Evolutionary conservation across 2,329 filamentous ascomycete genomes (phyloP), one percentile per base, ranked within the genome.

Genomic region (Calonectria henricotiae): DNA sequence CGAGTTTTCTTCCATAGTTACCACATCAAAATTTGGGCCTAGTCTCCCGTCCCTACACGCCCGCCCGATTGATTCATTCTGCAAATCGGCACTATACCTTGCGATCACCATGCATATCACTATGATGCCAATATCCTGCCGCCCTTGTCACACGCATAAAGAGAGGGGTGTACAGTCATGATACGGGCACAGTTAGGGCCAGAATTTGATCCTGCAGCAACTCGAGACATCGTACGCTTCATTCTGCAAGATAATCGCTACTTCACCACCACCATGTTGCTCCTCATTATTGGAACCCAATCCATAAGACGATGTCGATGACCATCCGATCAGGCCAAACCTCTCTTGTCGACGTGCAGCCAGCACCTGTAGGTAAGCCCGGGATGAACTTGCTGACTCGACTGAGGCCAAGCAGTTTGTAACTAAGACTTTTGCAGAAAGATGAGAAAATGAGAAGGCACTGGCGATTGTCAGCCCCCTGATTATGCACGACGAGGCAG

Each of bases 231-330:
- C 54, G 37, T 49, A 46, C 55, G 32, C 32, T 55, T 58, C 17
- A 46, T 39, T 49, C 37, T 30, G 39, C 17, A 23, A 49, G 55
- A 65, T 55, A 43, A 71, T 68, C 68, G 65, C 68, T 46, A 32
- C 74, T 64, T 61, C 60, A 32, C 32, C 46, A 63, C 60, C 51
- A 41, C 49, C 47, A 51, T 67, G 32, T 7, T 47, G 67, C 70
- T 54, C 62, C 7, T 60, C 68, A 60, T 68, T 35, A 62, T 73
- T 73, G 68, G 68, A 66, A 69, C 65, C 75, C 70, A 75, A 76
- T 51, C 30, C 32, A 60, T 63, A 54, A 67, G 63, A 37, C 32
- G 30, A 43, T 35, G 11, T 64, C 37, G 30, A 65, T 67, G 41
- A 44, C 69, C 35, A 13, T 37, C 58, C 41, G 15, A 41, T 41